Evolutionary conservation across 495 filamentous ascomycete genomes (phyloP), one percentile per base, ranked within the genome.

Genomic region (Extremus antarcticus): DNA sequence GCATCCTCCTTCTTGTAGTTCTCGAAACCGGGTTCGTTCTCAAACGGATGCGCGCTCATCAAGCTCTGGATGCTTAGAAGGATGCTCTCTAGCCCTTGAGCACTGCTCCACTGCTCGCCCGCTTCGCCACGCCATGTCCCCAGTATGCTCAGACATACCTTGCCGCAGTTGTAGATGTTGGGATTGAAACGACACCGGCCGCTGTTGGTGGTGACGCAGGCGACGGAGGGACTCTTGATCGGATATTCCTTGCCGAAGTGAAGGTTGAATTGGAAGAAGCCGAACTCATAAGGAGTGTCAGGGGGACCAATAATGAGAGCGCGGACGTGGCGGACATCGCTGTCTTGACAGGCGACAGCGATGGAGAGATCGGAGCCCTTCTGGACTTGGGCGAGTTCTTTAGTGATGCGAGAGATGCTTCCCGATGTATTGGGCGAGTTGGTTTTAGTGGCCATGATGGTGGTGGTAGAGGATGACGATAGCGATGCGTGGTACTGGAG

Each of bases 11-110:
- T 68, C 20, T 79, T 76, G 29, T 81, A 82, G 19, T 82, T 79
- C 61, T 96, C 92, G 61, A 86, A 95, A 9, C 92, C 92, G 17
- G 92, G 92, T 65, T 98, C 92, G 60, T 96, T 94, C 68, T 92
- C 88, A 68, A 95, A 98, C 0, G 92, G 92, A 66, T 96, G 95
- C 21, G 80, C 70, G 1, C 89, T 94, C 84, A 98, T 90, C 24
- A 98, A 73, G 63, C 89, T 95, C 68, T 98, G 92, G 51, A 98
- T 96, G 3, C 92, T 97, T 25, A 97, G 80, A 25, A 98, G 68
- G 48, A 96, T 86, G 0, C 92, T 96, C 67, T 98, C 92, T 2
- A 98, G 74, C 17, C 92, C 90, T 66, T 97, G 92, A 2, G 92
- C 94, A 0, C 90, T 86, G 24, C 89, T 95, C 92, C 92, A 98